phyloP scores from a whole-genome alignment of 768 basidiomycete species.

The Steccherinum ochraceum region DNA sequence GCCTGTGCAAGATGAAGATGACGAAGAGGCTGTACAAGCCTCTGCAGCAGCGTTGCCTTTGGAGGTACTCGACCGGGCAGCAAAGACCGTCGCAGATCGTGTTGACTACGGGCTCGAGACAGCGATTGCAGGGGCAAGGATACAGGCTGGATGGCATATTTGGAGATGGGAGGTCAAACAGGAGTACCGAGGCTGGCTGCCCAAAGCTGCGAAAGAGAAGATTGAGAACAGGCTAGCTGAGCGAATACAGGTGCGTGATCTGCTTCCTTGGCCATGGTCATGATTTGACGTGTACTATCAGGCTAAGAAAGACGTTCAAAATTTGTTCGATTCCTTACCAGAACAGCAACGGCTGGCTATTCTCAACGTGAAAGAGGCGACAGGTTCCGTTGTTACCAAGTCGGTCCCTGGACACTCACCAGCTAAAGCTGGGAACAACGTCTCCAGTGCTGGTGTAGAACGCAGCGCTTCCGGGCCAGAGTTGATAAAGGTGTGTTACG shows the following conservation, averaged over 20 bases:
- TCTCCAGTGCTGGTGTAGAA: no score
- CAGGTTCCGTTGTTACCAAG: no score
- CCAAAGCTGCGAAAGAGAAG: conserved; percentile 58
- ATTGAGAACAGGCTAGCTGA: conserved; percentile 56
- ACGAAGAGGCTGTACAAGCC: conserved; percentile 27
- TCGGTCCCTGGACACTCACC: no score
- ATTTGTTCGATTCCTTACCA: conserved; percentile 50
- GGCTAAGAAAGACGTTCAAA: conserved; percentile 53
- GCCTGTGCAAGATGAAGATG: conserved; percentile 56
- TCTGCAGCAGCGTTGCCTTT: conserved; percentile 34
- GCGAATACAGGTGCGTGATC: conserved; percentile 56
- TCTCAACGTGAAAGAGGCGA: conserved; percentile 29
- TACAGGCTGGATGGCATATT: conserved; percentile 48
- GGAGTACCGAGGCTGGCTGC: conserved; percentile 53
- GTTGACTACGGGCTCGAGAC: conserved; percentile 76
- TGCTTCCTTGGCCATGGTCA: not conserved
- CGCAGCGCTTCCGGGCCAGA: no score
- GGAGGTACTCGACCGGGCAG: conserved; percentile 51
- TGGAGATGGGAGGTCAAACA: conserved; percentile 88
- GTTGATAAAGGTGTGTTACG: no score
- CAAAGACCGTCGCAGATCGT: conserved; percentile 57
- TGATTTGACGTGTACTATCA: conserved; percentile 18
- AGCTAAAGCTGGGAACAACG: no score
- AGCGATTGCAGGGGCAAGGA: conserved; percentile 12
- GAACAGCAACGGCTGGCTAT: conserved; percentile 50